These are phyloP conservation scores for Boletus reticuloceps DNA, from an alignment of 768 basidiomycete genomes.

Conservation along the genomic window DNA sequence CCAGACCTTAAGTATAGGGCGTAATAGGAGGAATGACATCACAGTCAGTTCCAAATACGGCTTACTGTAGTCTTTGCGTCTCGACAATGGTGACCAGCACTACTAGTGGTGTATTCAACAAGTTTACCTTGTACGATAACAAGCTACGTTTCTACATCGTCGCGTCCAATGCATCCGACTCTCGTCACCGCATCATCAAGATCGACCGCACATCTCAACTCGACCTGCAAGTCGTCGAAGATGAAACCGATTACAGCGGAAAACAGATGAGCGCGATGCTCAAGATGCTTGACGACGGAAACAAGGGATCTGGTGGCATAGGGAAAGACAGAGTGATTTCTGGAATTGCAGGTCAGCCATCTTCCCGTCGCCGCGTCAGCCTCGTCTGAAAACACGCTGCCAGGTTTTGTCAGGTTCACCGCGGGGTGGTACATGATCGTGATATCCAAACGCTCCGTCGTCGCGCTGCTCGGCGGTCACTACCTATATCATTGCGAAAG, in stretches of 20 bases:
- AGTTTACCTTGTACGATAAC: slow-evolving; percentile 93
- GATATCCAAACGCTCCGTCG: slow-evolving; percentile 86
- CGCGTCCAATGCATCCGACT: slow-evolving; percentile 85
- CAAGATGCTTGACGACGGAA: slow-evolving; percentile 95
- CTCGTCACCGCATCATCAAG: slow-evolving; percentile 88
- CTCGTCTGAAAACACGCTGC: not conserved
- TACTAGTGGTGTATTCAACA: slow-evolving; percentile 47
- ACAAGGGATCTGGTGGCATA: slow-evolving; percentile 82
- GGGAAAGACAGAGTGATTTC: slow-evolving; percentile 78
- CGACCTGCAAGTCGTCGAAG: slow-evolving; percentile 78
- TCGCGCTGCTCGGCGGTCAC: slow-evolving; percentile 92
- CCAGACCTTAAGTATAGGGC: not conserved
- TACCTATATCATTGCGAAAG: slow-evolving; percentile 96
- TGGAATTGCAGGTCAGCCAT: slow-evolving; percentile 67
- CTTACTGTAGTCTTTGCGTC: not conserved
- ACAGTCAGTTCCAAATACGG: slow-evolving; percentile 8
- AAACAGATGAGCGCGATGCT: slow-evolving; percentile 89
- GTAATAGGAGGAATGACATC: slow-evolving; percentile 28
- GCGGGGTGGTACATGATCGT: slow-evolving; percentile 96
- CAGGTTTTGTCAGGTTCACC: slow-evolving; percentile 89
- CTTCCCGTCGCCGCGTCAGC: not conserved
- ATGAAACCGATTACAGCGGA: slow-evolving; percentile 83
- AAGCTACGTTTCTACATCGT: slow-evolving; percentile 88
- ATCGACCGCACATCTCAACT: slow-evolving; percentile 83
- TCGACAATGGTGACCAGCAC: not conserved